Conservation (phyloP, 257 asterid genomes). For the Handroanthus guayacan region DNA sequence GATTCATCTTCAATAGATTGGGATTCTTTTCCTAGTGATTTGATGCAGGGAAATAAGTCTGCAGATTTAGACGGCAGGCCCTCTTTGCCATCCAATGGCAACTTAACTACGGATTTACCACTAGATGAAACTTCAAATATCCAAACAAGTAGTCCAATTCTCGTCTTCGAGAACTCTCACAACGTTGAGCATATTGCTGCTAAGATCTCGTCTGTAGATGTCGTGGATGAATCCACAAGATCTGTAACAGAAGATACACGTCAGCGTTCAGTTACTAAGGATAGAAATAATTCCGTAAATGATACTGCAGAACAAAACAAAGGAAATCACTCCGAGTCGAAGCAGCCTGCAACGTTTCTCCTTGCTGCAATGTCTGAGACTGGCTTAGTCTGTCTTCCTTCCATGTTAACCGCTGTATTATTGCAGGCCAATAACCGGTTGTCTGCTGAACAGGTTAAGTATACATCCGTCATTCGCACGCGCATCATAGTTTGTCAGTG, state of each 20-base stretch:
- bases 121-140: constrained; percentile 46
- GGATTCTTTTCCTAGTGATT: constrained; percentile 61
- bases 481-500: constrained; percentile 1
- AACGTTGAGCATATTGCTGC: constrained; percentile 42
- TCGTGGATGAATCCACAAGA: constrained; percentile 41
- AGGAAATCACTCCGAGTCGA: constrained; percentile 49
- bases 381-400: constrained; percentile 98
- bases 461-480: not conserved
- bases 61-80: constrained; percentile 43
- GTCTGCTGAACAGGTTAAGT: constrained; percentile 81
- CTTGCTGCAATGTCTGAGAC: constrained; percentile 91
- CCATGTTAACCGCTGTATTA: constrained; percentile 94
- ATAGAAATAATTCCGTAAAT: constrained; percentile 41
- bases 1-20: constrained; percentile 71
- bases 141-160: constrained; percentile 33
- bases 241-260: constrained; percentile 47
- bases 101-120: constrained; percentile 42
- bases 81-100: constrained; percentile 31
- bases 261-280: constrained; percentile 49
- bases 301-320: constrained; percentile 48
- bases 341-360: constrained; percentile 74
- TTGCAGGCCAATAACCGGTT: constrained; percentile 92
- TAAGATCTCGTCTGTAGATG: constrained; percentile 41
- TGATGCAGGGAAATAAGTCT: constrained; percentile 40
- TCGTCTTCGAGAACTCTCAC: constrained; percentile 40